phyloP scores from a whole-genome alignment of 306 rosid species.

The Lagenaria siceraria region DNA sequence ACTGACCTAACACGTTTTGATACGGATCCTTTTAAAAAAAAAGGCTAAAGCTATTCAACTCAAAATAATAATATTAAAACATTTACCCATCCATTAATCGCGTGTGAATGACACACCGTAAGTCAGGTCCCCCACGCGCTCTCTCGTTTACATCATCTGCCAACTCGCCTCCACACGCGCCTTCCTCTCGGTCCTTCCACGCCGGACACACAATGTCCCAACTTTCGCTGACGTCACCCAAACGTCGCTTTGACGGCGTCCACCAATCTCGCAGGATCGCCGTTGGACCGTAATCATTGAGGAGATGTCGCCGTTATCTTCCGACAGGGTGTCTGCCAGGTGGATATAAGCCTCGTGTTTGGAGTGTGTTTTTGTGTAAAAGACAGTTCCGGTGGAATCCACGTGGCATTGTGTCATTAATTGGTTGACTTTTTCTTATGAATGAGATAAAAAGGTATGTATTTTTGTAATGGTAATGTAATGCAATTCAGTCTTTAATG shows the following conservation, averaged over 20 bases:
- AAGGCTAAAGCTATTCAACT: background rate
- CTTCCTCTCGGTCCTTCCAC: background rate
- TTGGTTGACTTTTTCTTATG: background rate
- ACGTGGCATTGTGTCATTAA: background rate
- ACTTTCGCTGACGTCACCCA: background rate
- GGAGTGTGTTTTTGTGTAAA: background rate
- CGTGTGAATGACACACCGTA: background rate
- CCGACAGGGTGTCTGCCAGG: background rate
- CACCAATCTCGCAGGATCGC: too few species aligned
- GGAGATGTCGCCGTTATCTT: background rate
- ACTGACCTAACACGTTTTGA: background rate
- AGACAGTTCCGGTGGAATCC: background rate
- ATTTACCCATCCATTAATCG: background rate
- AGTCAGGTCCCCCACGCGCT: background rate
- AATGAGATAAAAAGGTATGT: background rate
- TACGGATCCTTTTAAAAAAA: background rate
- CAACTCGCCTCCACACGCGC: background rate
- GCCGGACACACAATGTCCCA: too few species aligned
- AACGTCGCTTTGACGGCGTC: background rate
- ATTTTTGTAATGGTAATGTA: background rate
- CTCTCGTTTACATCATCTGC: background rate
- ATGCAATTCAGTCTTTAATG: background rate
- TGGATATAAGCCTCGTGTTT: background rate
- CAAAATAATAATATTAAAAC: background rate
- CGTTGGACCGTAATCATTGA: background rate